Evolutionary conservation across 225 moss, liverwort and hornwort genomes (phyloP), one percentile per base, ranked within the genome.

Genomic region (Sphagnum contortum): DNA sequence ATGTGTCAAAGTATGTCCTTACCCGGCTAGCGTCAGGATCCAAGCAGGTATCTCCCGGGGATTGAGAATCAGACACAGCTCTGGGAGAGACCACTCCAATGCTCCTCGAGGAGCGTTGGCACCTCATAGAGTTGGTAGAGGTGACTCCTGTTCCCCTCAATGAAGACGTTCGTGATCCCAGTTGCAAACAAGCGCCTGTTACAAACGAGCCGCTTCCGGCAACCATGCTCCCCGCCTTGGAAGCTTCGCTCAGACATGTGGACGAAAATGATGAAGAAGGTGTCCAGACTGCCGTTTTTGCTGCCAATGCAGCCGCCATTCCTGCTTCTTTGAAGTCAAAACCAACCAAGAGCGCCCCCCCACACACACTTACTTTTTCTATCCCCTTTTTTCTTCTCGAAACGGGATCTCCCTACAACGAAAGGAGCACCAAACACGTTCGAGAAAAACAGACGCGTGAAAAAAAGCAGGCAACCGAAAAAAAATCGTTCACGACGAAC

Each of bases 21-120:
- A 85, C 85, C 69, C 85, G 71, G 74, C 85, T 85, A 61, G 85
- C 81, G 64, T 85, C 85, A 12, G 85, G 85, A 77, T 79, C 69
- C 47, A 85, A 81, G 61, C 73, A 75, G 10, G 75, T 75, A 2
- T 83, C 87, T 2, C 5, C 77, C 8, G 75, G 75, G 58, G 72
- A 77, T 0, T 83, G 83, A 44, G 87, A 87, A 70, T 87, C 87
- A 9, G 87, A 87, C 13, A 83, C 87, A 63, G 83, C 83, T 56
- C 87, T 72, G 2, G 85, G 85, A 12, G 81, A 79, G 2, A 85
- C 81, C 8, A 74, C 78, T 4, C 60, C 65, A 9, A 52, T 52
- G 56, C 14, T 76, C 60, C 72, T 69, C 46, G 59, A 45, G 67
- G 66, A 9, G 54, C 12, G 2, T 5, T 5, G 3, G 57, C 76